Evolutionary conservation across 2,329 filamentous ascomycete species (phyloP), one percentile per base, ranked within the genome.

Genomic region (Mycosphaerella sp.): DNA sequence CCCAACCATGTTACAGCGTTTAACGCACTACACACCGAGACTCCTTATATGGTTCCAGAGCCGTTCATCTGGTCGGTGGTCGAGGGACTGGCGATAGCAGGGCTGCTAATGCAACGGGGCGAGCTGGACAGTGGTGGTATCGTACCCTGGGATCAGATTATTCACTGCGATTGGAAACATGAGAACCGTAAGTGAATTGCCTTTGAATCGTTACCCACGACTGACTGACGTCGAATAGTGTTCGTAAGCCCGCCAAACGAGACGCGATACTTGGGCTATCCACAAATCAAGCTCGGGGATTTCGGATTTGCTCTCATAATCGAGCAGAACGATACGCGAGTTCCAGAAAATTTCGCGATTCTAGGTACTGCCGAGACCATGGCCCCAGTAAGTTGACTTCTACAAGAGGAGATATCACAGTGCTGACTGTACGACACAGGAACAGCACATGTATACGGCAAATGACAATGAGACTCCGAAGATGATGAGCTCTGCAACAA

Each of bases 61-160:
- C 53, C 53, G 26, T 55, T 48, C n/a, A 32, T 51, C 14, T 55
- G 53, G 53, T 44, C 47, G 6, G 14, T 55, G 11, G 12, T 55
- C 2, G 47, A 55, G 21, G 45, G 41, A 36, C 31, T 55, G 21
- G 47, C 43, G 9, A 51, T 42, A 31, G 53, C 53, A 32, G 53
- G 53, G n/a, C 21, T 51, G 36, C 26, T 55, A 2, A 55, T 55
- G 53, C 47, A 55, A 7, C 38, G 47, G 5, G 42, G 48, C n/a
- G 42, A 51, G 39, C 43, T 55, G 26, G 47, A 40, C 6, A 47
- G 14, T 3, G 21, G 26, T 6, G 36, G 47, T 8, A 40, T 40
- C 7, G 9, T 34, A 17, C 26, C 42, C 4, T 55, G 53, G 53
- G 43, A 47, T 3, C 4, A 21, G 6, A 51, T 51, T 11, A 36